Conservation (phyloP, 495 filamentous ascomycete genomes). For the Filosporella fistucella region DNA sequence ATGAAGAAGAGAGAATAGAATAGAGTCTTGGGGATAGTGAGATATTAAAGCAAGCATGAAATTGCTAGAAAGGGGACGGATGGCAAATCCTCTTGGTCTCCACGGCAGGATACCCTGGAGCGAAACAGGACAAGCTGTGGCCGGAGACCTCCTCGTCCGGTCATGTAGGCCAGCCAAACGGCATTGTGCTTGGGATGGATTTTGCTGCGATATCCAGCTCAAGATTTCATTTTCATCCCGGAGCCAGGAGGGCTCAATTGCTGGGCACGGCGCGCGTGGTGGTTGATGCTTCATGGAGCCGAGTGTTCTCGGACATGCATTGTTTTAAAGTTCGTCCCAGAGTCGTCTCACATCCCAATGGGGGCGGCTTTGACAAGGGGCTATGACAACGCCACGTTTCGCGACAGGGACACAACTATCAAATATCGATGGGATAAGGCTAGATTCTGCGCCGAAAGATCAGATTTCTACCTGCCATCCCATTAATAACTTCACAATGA, state of each 20-base stretch:
- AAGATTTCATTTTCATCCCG: slow-evolving; percentile 1
- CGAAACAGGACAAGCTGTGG: slow-evolving; percentile 41
- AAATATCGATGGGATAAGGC: slow-evolving; percentile 5
- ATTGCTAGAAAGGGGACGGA: slow-evolving; percentile 28
- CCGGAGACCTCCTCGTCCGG: slow-evolving; percentile 27
- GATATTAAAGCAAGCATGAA: slow-evolving; percentile 51
- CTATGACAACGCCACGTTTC: slow-evolving; percentile 18
- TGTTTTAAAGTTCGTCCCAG: slow-evolving; percentile 23
- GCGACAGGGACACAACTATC: slow-evolving; percentile 4
- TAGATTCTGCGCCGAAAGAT: slow-evolving; percentile 5
- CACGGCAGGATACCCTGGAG: slow-evolving; percentile 33
- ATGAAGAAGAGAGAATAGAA: slow-evolving; percentile 33
- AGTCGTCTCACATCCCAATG: slow-evolving; percentile 22
- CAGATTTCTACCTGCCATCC: slow-evolving; percentile 11
- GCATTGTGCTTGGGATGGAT: slow-evolving; percentile 13
- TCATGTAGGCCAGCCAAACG: slow-evolving; percentile 12
- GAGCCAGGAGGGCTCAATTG: background rate
- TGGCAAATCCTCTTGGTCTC: slow-evolving; percentile 24
- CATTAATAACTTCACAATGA: background rate
- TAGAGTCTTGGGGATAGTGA: slow-evolving; percentile 24
- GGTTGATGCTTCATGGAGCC: slow-evolving; percentile 3
- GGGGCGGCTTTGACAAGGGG: slow-evolving; percentile 9
- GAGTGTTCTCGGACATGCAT: slow-evolving; percentile 9
- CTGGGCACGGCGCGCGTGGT: slow-evolving; percentile 11
- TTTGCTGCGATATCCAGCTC: slow-evolving; percentile 8